These are phyloP conservation scores for Cordyceps fumosorosea DNA, from an alignment of 2,329 filamentous ascomycete species.

Conservation along the genomic window DNA sequence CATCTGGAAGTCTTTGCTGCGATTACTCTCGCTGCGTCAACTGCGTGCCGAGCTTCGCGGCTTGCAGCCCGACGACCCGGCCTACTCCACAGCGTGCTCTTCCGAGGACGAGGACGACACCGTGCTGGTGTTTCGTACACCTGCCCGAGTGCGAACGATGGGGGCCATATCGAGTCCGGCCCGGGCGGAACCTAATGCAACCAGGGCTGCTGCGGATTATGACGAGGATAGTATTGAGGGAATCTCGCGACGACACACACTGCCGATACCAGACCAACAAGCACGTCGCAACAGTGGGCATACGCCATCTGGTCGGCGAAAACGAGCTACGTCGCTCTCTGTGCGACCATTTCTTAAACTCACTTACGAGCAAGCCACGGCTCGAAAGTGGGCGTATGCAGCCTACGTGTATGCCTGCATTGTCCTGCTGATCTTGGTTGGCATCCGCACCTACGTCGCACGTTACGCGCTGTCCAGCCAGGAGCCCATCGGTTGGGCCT, in stretches of 20 bases:
- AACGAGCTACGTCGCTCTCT: conserved; percentile 57
- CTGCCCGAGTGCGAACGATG: conserved; percentile 26
- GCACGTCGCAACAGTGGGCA: conserved; percentile 37
- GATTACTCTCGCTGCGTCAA: conserved; percentile 38
- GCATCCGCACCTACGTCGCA: conserved; percentile 64
- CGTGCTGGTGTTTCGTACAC: conserved; percentile 16
- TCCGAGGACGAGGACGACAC: conserved; percentile 26
- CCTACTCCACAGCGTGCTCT: conserved; percentile 26
- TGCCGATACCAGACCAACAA: conserved; percentile 37
- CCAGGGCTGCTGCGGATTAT: conserved; percentile 16
- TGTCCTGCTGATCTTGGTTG: conserved; percentile 58
- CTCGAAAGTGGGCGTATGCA: conserved; percentile 81
- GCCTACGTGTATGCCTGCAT: conserved; percentile 68
- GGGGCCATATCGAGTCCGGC: background rate
- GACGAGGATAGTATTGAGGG: conserved; percentile 16
- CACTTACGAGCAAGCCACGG: conserved; percentile 67
- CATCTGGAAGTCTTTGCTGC: conserved; percentile 34
- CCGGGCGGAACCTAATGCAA: conserved; percentile 9
- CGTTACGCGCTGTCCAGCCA: conserved; percentile 59
- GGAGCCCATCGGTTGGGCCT: conserved; percentile 88
- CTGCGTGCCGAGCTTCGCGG: conserved; percentile 36
- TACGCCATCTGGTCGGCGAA: conserved; percentile 59
- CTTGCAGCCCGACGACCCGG: conserved; percentile 24
- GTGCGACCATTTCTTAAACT: conserved; percentile 71
- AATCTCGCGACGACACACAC: conserved; percentile 41